These are phyloP conservation scores for Astragalus membranaceus DNA, from an alignment of 306 rosid species.

Conservation along the genomic window DNA sequence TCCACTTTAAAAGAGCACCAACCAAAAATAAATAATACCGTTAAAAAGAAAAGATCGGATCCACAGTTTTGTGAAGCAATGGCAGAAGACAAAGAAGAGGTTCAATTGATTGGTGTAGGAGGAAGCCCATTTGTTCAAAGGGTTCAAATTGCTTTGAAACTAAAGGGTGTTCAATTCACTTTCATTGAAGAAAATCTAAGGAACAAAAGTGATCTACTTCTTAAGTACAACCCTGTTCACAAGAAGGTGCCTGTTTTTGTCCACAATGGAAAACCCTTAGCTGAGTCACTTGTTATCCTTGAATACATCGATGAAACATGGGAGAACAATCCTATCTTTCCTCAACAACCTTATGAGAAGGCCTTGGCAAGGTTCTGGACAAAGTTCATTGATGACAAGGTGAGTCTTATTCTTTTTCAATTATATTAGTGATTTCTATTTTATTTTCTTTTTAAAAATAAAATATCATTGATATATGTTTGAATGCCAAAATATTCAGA, in stretches of 20 bases:
- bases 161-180: slow-evolving; percentile 38
- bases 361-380: slow-evolving; percentile 30
- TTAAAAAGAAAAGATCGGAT: background rate
- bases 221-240: slow-evolving; percentile 46
- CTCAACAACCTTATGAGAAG: slow-evolving; percentile 8
- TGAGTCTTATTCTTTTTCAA: background rate
- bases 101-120: slow-evolving; percentile 8
- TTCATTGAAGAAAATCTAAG: slow-evolving; percentile 34
- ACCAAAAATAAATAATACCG: background rate
- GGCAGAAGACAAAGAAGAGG: slow-evolving; percentile 12
- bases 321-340: slow-evolving; percentile 22
- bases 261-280: slow-evolving; percentile 36
- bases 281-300: slow-evolving; percentile 49
- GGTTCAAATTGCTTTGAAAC: slow-evolving; percentile 30
- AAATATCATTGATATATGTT: background rate
- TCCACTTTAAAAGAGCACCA: background rate
- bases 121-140: slow-evolving; percentile 30
- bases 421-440: too few species aligned
- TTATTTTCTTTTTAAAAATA: background rate
- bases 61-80: background rate
- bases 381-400: slow-evolving; percentile 27
- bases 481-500: background rate
- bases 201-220: slow-evolving; percentile 42
- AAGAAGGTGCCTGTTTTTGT: slow-evolving; percentile 55
- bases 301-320: slow-evolving; percentile 55